A percentile compares a stretch with the other conserved stretches of the same genome.
These are phyloP conservation scores for Avicennia marina DNA, from an alignment of 257 asterid genomes.

Conservation along the genomic window DNA sequence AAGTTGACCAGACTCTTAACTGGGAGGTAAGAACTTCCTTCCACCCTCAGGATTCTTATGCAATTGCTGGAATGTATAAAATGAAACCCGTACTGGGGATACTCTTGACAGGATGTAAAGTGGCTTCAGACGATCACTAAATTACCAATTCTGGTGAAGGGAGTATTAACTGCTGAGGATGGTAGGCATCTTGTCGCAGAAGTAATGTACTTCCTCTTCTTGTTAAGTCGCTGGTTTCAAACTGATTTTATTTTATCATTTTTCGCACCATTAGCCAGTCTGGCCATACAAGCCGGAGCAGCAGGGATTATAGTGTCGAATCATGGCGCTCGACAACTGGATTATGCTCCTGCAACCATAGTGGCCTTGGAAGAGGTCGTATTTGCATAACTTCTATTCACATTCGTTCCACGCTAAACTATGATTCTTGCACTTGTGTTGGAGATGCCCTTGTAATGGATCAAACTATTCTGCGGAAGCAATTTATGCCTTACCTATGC, in stretches of 20 bases:
- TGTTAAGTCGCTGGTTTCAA: too few relatives aligned
- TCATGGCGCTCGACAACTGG: background rate
- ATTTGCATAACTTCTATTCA: too few relatives aligned
- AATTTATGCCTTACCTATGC: background rate
- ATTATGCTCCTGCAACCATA: constrained; percentile 32
- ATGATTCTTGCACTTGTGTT: background rate
- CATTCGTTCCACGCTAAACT: background rate
- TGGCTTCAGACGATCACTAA: constrained; percentile 78
- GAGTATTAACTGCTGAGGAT: constrained; percentile 77
- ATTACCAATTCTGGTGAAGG: constrained; percentile 75
- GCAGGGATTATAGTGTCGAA: constrained; percentile 68
- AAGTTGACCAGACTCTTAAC: constrained; percentile 62
- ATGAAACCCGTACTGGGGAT: background rate
- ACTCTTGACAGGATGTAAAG: constrained; percentile 70
- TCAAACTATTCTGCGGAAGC: too few relatives aligned
- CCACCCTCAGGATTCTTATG: constrained; percentile 2
- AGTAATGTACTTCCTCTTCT: background rate
- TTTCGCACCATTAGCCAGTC: constrained; percentile 28
- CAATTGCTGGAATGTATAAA: background rate
- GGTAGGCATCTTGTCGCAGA: constrained; percentile 32
- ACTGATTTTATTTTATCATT: background rate
- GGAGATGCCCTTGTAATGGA: background rate
- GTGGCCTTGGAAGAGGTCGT: constrained; percentile 57
- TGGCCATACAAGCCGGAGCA: constrained; percentile 61
- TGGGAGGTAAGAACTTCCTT: constrained; percentile 53